A percentile compares a stretch with the other conserved stretches of the same genome.
Conservation (phyloP, 192 early-diverging fungal species). For the Rhizoclosmatium sp. region DNA sequence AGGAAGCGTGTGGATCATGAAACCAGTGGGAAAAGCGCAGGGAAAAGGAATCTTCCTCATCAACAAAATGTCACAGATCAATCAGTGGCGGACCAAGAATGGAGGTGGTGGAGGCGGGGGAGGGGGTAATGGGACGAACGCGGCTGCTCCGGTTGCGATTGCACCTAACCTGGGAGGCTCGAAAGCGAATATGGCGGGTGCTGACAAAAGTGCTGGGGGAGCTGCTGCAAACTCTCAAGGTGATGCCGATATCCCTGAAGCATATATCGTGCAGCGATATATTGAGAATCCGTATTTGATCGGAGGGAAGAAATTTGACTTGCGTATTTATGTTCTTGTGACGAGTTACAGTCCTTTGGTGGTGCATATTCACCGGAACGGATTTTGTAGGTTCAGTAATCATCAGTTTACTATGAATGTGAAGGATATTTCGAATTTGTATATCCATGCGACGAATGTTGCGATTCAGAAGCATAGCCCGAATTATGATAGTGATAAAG, state of each 20-base stretch:
- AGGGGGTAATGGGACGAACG: constrained; percentile 54
- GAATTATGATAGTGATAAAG: constrained; percentile 63
- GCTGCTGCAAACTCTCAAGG: too few relatives aligned
- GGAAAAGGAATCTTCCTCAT: constrained; percentile 75
- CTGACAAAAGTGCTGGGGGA: background rate
- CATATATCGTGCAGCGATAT: constrained; percentile 71
- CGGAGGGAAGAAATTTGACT: constrained; percentile 75
- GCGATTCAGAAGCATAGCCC: constrained; percentile 70
- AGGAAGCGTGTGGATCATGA: constrained; percentile 74
- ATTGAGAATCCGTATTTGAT: constrained; percentile 71
- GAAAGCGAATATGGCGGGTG: constrained; percentile 8
- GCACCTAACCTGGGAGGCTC: background rate
- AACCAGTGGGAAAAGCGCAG: constrained; percentile 73
- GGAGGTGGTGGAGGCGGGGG: constrained; percentile 31
- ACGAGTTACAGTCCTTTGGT: constrained; percentile 67
- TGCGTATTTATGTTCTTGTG: constrained; percentile 65
- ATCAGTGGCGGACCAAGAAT: constrained; percentile 64
- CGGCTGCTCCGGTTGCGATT: too few relatives aligned
- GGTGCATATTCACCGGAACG: constrained; percentile 70
- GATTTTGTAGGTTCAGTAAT: constrained; percentile 71
- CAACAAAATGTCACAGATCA: constrained; percentile 67
- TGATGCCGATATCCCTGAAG: constrained; percentile 54
- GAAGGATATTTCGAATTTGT: constrained; percentile 71
- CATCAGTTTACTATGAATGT: constrained; percentile 68
- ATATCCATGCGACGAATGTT: constrained; percentile 72